These are phyloP conservation scores for Amanita phalloides DNA, from an alignment of 768 basidiomycete genomes.

Conservation along the genomic window DNA sequence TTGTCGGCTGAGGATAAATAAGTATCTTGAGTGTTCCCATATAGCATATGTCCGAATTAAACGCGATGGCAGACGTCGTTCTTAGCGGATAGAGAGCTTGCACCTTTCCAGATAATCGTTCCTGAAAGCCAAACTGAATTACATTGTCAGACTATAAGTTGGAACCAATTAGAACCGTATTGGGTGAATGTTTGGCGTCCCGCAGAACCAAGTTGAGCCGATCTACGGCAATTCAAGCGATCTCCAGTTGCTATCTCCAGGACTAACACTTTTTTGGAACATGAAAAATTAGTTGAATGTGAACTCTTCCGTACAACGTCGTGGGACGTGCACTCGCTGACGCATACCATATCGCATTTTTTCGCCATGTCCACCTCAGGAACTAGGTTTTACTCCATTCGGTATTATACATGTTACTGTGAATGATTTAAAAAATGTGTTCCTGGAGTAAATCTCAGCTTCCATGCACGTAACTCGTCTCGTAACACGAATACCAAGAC, in stretches of 20 bases:
- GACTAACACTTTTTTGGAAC: background rate
- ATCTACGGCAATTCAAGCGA: conserved; percentile 3
- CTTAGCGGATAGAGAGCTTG: conserved; percentile 3
- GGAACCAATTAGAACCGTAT: conserved; percentile 5
- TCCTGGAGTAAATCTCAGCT: conserved; percentile 1
- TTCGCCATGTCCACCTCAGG: background rate
- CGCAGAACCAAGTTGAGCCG: background rate
- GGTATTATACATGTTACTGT: background rate
- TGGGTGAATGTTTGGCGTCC: background rate
- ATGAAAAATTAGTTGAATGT: background rate
- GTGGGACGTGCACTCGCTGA: background rate
- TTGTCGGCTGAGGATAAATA: conserved; percentile 3
- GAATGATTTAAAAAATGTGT: background rate
- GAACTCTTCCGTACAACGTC: background rate
- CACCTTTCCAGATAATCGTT: background rate
- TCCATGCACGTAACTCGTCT: background rate
- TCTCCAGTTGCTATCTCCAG: background rate
- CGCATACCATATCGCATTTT: background rate
- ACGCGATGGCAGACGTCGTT: conserved; percentile 3
- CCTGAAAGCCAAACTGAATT: conserved; percentile 8
- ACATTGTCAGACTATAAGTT: conserved; percentile 2
- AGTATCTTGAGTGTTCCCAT: background rate
- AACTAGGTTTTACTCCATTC: conserved; percentile 5
- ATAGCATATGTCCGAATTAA: conserved; percentile 1
- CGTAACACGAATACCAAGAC: background rate